Base-by-base conservation (phyloP, 163 green algal genomes). In the Chlamydomonas reinhardtii region DNA sequence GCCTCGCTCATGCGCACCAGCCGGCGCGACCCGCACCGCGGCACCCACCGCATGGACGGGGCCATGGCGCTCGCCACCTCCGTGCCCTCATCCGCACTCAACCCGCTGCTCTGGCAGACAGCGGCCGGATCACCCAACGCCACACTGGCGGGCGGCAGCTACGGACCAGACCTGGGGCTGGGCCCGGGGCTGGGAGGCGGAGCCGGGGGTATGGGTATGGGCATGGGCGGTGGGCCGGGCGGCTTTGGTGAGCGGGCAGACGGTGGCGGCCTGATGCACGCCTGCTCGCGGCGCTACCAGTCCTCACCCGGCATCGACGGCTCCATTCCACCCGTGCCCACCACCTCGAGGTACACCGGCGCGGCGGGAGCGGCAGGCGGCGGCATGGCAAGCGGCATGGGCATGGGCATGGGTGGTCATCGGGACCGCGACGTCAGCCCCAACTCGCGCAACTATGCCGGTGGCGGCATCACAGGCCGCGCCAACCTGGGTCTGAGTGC, bases 21-120 rank as follows among this genome's bases (percentile, higher is more conserved):
- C 3, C 71, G 71, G 1, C 37, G 24, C 48, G 48, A 56, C 48
- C 48, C 48, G 11, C 48, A 56, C 48, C 48, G 48, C 17, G 17
- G 74, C 32, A 17, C 2, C 8, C 17, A 43, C 31, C 17, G 12
- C 25, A 37, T 52, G 29, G 34, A 17, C 2, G 56, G 32, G 31
- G 59, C 62, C 9, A 24, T 73, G 35, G 68, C 4, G 35, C 65
- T 76, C 2, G 6, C 69, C 16, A 31, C 78, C 29, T 24, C 48
- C 9, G 64, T 70, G 34, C 52, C 62, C 22, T n/a, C 78, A 11
- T 31, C 52, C 2, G 78, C 78, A 25, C 78, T 85, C 11, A 85
- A 85, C 54, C 78, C 78, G 78, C 69, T 85, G 68, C 32, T 59
- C 16, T 85, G 78, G 78, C 77, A 84, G 66, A 52, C 64, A 4